Conservation (phyloP, 2,329 filamentous ascomycete genomes). For the Septoria linicola region DNA sequence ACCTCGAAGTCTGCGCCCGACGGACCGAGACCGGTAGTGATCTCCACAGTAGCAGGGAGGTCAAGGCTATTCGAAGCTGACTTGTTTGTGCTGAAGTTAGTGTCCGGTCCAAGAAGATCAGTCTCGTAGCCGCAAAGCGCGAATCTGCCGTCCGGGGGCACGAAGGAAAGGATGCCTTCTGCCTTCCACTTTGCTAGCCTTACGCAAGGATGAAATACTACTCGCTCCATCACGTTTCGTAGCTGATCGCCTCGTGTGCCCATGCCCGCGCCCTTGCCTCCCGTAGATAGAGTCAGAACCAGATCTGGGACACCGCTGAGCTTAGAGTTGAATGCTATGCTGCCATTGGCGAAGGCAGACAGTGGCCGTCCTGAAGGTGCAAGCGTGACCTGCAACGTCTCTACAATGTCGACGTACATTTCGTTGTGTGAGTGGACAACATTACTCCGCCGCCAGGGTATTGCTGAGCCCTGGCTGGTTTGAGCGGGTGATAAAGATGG, state of each 20-base stretch:
- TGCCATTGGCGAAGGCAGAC: constrained; percentile 83
- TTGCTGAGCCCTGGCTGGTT: constrained; percentile 46
- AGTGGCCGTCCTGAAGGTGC: constrained; percentile 87
- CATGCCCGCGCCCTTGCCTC: constrained; percentile 76
- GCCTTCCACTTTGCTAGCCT: constrained; percentile 87
- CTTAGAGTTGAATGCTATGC: constrained; percentile 91
- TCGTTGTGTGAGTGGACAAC: constrained; percentile 97
- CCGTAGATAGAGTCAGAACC: constrained; percentile 73
- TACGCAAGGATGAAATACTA: constrained; percentile 95
- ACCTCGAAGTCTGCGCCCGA: constrained; percentile 86
- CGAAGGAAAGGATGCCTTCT: constrained; percentile 86
- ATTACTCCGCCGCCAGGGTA: constrained; percentile 89
- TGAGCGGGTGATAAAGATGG: constrained; percentile 24
- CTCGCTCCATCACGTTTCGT: constrained; percentile 68
- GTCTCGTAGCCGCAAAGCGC: constrained; percentile 93
- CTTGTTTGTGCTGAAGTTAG: constrained; percentile 27
- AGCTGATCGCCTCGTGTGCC: constrained; percentile 48
- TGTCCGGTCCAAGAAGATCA: constrained; percentile 74
- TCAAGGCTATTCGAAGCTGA: constrained; percentile 55
- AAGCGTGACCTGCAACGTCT: constrained; percentile 81
- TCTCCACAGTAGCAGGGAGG: constrained; percentile 76
- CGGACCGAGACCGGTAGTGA: constrained; percentile 75
- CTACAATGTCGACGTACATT: constrained; percentile 92
- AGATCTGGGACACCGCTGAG: constrained; percentile 93
- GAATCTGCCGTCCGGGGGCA: constrained; percentile 92